A percentile compares a stretch with the other conserved stretches of the same genome.
phyloP scores from a whole-genome alignment of 441 rosid species.

The Gossypium gossypioides region DNA sequence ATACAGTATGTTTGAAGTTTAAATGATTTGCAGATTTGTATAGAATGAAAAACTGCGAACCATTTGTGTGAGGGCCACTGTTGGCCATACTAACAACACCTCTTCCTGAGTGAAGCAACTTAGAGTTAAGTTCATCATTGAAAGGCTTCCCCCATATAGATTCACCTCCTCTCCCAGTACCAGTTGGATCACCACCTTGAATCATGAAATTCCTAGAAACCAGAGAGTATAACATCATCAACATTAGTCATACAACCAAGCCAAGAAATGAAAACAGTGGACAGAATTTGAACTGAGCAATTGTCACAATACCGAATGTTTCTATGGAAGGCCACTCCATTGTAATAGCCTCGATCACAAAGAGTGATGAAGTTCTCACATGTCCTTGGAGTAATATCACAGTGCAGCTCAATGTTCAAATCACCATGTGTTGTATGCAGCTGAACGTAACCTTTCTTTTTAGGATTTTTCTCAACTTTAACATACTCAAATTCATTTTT shows the following conservation, averaged over 20 bases:
- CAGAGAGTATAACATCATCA: background rate
- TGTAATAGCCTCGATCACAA: slow-evolving; percentile 77
- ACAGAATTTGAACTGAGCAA: background rate
- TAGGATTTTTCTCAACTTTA: slow-evolving; percentile 87
- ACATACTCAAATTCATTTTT: slow-evolving; percentile 70
- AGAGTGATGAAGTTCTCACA: slow-evolving; percentile 86
- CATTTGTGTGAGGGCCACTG: slow-evolving; percentile 94
- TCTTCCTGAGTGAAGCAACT: slow-evolving; percentile 82
- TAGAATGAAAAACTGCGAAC: slow-evolving; percentile 89
- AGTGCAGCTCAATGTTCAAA: slow-evolving; percentile 86
- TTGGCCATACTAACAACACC: slow-evolving; percentile 96
- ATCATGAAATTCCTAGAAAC: slow-evolving; percentile 77
- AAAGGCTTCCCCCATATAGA: slow-evolving; percentile 94
- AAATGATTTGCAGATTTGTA: slow-evolving; percentile 93
- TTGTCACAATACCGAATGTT: slow-evolving; percentile 45
- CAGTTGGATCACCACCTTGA: slow-evolving; percentile 97
- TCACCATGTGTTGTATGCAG: slow-evolving; percentile 83
- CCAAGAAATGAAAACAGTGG: background rate
- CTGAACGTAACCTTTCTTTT: slow-evolving; percentile 91
- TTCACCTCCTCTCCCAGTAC: slow-evolving; percentile 85
- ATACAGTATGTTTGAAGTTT: slow-evolving; percentile 84
- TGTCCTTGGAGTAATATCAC: slow-evolving; percentile 84
- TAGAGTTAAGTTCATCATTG: slow-evolving; percentile 82
- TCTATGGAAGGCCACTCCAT: slow-evolving; percentile 74
- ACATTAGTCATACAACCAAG: background rate